Percentiles rank a stretch among this genome's conserved stretches.
Evolutionary conservation across 2,329 filamentous ascomycete species (phyloP).

Genomic region (Diaporthe sp.): DNA sequence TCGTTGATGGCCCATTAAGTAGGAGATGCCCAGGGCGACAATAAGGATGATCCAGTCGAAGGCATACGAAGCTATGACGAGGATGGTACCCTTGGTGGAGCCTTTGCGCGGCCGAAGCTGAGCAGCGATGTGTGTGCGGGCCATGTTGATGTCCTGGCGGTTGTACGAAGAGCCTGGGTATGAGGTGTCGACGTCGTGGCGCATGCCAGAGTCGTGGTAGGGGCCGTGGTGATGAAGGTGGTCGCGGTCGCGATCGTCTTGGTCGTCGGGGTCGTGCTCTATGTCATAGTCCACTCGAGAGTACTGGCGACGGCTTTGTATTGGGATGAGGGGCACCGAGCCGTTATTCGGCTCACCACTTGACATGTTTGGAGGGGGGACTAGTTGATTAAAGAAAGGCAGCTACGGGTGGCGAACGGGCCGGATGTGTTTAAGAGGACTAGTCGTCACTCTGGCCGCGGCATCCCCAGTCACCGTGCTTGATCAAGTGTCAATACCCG

Average conservation of each 20-base stretch:
- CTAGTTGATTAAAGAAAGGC: neutral
- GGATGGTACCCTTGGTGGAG: slow-evolving; percentile 40
- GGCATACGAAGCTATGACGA: slow-evolving; percentile 73
- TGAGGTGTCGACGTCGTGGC: slow-evolving; percentile 23
- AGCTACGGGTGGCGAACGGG: slow-evolving; percentile 7
- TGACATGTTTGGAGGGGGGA: slow-evolving; percentile 15
- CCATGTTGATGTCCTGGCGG: slow-evolving; percentile 13
- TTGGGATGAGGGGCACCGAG: slow-evolving; percentile 32
- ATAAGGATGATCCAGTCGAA: slow-evolving; percentile 80
- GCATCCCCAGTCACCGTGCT: neutral
- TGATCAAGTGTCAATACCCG: slow-evolving; percentile 2
- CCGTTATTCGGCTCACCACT: slow-evolving; percentile 22
- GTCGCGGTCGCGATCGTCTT: slow-evolving; percentile 18
- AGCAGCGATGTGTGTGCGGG: slow-evolving; percentile 26
- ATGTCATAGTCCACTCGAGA: slow-evolving; percentile 16
- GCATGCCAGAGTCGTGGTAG: slow-evolving; percentile 2
- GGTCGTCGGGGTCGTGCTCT: slow-evolving; percentile 18
- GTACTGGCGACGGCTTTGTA: slow-evolving; percentile 28
- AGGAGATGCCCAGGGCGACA: slow-evolving; percentile 67
- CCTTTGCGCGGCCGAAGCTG: slow-evolving; percentile 29
- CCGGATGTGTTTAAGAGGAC: slow-evolving; percentile 15
- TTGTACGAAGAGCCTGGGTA: slow-evolving; percentile 20
- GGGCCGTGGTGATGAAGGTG: neutral
- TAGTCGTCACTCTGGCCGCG: neutral
- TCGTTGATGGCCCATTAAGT: slow-evolving; percentile 65